Conservation (phyloP, 2,329 filamentous ascomycete genomes). For the Diaporthe sp. region DNA sequence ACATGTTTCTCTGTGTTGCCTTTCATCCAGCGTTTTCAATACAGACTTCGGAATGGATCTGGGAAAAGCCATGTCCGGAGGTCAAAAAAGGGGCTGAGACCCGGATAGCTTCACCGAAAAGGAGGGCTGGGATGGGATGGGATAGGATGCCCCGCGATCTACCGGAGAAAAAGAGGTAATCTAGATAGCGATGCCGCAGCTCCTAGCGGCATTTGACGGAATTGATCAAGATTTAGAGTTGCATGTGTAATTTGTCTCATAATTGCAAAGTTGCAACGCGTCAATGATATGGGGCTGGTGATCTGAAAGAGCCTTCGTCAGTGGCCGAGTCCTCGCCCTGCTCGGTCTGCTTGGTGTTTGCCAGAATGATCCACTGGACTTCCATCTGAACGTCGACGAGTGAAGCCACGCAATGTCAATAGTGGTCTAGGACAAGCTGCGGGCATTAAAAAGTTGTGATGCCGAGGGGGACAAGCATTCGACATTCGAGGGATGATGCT, state of each 20-base stretch:
- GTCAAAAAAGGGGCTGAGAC: slow-evolving; percentile 32
- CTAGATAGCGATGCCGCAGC: slow-evolving; percentile 23
- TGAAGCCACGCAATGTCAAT: neutral
- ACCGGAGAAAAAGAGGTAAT: slow-evolving; percentile 16
- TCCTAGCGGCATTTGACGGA: slow-evolving; percentile 7
- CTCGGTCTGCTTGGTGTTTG: neutral
- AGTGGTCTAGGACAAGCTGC: neutral
- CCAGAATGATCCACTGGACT: neutral
- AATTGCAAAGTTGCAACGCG: slow-evolving; percentile 35
- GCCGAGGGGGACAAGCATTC: neutral
- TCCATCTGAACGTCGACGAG: neutral
- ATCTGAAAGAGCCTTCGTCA: neutral
- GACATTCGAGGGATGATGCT: slow-evolving; percentile 32
- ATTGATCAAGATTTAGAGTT: slow-evolving; percentile 30
- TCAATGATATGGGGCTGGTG: slow-evolving; percentile 19
- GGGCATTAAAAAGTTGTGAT: neutral
- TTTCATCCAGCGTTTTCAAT: neutral
- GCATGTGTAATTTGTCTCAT: slow-evolving; percentile 35
- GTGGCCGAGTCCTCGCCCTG: neutral
- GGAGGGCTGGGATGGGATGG: slow-evolving; percentile 20
- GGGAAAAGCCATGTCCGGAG: slow-evolving; percentile 15
- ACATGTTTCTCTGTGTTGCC: neutral
- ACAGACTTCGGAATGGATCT: neutral
- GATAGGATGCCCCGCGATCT: slow-evolving; percentile 28
- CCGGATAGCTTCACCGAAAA: slow-evolving; percentile 29